Percentiles rank a stretch among this genome's conserved stretches.
Conservation (phyloP, 495 filamentous ascomycete species). For the Poronia punctata region DNA sequence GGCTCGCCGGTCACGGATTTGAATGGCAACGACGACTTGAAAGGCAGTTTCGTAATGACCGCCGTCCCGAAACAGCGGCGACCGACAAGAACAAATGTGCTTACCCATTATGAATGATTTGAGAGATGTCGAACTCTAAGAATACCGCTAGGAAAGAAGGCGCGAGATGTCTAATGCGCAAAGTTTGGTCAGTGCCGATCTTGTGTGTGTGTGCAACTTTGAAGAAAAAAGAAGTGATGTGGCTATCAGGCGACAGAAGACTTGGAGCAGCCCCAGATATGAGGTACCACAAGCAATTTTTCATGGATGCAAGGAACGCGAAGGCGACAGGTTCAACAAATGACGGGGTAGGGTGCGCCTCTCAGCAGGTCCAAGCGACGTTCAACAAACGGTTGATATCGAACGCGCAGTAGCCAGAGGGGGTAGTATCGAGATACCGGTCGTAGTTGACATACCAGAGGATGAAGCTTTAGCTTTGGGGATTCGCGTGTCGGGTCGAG, state of each 20-base stretch:
- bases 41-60: conserved; percentile 19
- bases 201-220: background rate
- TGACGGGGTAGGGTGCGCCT: too few relatives aligned
- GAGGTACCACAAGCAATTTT: too few relatives aligned
- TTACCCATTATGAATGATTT: conserved; percentile 43
- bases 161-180: conserved; percentile 15
- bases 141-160: conserved; percentile 21
- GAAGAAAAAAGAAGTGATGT: background rate
- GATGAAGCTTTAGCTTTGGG: conserved; percentile 8
- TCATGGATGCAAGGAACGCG: too few relatives aligned
- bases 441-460: conserved; percentile 8
- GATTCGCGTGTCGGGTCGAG: conserved; percentile 12
- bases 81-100: conserved; percentile 29
- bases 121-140: conserved; percentile 21
- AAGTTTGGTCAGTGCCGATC: conserved; percentile 12
- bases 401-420: background rate
- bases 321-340: too few relatives aligned
- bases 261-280: background rate
- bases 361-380: too few relatives aligned
- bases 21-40: conserved; percentile 14
- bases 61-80: conserved; percentile 23
- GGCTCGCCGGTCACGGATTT: conserved; percentile 4
- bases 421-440: background rate
- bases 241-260: background rate
- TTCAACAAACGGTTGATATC: too few relatives aligned